A percentile compares a stretch with the other conserved stretches of the same genome.
phyloP scores from a whole-genome alignment of 805 yeast genomes.

The Schwanniomyces polymorphus region DNA sequence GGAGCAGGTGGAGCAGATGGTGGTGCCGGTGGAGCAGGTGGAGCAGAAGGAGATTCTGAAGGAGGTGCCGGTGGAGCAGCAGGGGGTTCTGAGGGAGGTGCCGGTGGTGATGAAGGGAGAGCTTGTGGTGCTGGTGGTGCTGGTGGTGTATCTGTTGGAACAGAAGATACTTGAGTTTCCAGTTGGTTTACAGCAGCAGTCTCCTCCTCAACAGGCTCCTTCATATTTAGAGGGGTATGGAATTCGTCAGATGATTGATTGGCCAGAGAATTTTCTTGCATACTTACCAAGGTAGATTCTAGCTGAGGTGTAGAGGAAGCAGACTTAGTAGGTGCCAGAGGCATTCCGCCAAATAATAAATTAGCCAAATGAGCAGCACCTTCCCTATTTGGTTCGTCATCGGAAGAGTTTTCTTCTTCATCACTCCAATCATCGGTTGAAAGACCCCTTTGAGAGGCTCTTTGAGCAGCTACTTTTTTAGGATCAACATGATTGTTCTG shows the following conservation, averaged over 20 bases:
- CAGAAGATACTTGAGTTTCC: constrained; percentile 2
- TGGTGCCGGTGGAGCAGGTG: constrained; percentile 19
- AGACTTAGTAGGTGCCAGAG: constrained; percentile 32
- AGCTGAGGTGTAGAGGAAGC: constrained; percentile 9
- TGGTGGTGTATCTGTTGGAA: constrained; percentile 18
- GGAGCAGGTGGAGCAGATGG: constrained; percentile 16
- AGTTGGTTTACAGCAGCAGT: neutral
- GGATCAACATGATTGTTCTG: constrained; percentile 45
- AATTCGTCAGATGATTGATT: neutral
- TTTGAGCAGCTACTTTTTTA: constrained; percentile 64
- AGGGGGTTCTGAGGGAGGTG: too few relatives aligned
- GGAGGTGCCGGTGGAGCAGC: too few relatives aligned
- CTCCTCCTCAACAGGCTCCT: neutral
- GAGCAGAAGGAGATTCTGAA: too few relatives aligned
- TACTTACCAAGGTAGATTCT: neutral
- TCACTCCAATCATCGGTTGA: constrained; percentile 49
- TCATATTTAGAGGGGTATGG: neutral
- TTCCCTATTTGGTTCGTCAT: constrained; percentile 46
- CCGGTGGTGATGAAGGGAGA: constrained; percentile 7
- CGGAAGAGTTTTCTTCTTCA: constrained; percentile 39
- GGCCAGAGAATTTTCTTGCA: neutral
- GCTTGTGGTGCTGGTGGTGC: constrained; percentile 13
- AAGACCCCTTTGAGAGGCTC: constrained; percentile 67
- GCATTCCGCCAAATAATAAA: constrained; percentile 52
- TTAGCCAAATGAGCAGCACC: constrained; percentile 60